Conservation (phyloP, 2,329 filamentous ascomycete species). For the Fusarium sororula region DNA sequence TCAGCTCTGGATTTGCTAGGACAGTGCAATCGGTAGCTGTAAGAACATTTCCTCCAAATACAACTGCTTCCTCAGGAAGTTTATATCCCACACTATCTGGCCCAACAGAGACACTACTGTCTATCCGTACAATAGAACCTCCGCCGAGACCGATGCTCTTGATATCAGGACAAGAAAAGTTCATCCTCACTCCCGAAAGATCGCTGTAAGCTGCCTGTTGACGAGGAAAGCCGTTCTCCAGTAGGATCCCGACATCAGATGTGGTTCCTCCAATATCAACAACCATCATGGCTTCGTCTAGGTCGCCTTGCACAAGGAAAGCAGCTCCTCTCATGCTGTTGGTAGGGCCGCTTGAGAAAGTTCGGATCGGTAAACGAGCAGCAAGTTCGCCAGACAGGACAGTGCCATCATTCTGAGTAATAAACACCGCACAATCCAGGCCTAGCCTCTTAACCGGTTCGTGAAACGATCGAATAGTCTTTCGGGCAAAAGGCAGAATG, state of each 20-base stretch:
- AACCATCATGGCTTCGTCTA: conserved; percentile 60
- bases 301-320: conserved; percentile 58
- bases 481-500: conserved; percentile 65
- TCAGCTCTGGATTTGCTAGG: conserved; percentile 43
- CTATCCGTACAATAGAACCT: conserved; percentile 61
- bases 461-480: conserved; percentile 65
- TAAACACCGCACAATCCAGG: conserved; percentile 63
- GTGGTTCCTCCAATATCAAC: conserved; percentile 75
- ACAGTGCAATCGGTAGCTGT: conserved; percentile 68
- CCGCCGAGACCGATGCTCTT: conserved; percentile 69
- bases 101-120: conserved; percentile 58
- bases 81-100: conserved; percentile 71
- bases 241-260: conserved; percentile 68
- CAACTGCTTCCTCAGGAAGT: conserved; percentile 60
- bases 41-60: conserved; percentile 65
- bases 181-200: conserved; percentile 70
- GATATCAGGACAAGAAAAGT: conserved; percentile 66
- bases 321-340: conserved; percentile 72
- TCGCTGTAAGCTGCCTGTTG: conserved; percentile 70
- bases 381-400: conserved; percentile 64
- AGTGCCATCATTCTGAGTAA: conserved; percentile 73
- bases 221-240: conserved; percentile 69
- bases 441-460: conserved; percentile 60
- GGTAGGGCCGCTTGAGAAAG: conserved; percentile 70
- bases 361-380: conserved; percentile 65